A percentile compares a stretch with the other conserved stretches of the same genome.
These are phyloP conservation scores for Pulveroboletus sp. DNA, from an alignment of 768 basidiomycete species.

Conservation along the genomic window DNA sequence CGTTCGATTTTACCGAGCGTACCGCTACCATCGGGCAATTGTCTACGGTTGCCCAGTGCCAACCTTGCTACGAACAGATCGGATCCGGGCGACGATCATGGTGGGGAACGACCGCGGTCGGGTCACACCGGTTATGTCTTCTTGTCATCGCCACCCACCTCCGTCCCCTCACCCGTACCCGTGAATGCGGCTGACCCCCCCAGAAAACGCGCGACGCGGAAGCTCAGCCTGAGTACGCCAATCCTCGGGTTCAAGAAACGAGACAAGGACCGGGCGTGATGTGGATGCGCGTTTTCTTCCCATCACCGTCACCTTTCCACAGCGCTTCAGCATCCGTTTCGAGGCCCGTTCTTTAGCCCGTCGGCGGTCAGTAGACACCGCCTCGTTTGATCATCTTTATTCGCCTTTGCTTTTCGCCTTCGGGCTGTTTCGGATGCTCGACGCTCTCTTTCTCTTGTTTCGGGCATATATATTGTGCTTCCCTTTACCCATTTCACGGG, in stretches of 20 bases:
- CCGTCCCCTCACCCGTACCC: constrained; percentile 16
- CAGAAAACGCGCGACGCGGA: constrained; percentile 47
- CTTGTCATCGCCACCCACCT: constrained; percentile 10
- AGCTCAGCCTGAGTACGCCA: constrained; percentile 64
- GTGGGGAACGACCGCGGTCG: constrained; percentile 22
- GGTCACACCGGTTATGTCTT: constrained; percentile 23
- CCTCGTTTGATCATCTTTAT: constrained; percentile 27
- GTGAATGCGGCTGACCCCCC: constrained; percentile 20
- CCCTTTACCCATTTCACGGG: constrained; percentile 4
- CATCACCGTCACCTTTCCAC: background rate
- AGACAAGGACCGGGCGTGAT: constrained; percentile 43
- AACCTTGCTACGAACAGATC: background rate
- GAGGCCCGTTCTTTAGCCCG: background rate
- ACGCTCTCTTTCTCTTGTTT: background rate
- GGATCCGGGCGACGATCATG: background rate
- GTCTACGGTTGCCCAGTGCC: constrained; percentile 1
- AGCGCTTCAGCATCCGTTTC: no score
- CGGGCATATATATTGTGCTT: constrained; percentile 7
- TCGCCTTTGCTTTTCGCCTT: constrained; percentile 17
- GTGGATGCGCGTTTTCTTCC: constrained; percentile 5
- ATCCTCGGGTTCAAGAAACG: constrained; percentile 53
- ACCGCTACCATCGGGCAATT: background rate
- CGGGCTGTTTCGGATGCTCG: background rate
- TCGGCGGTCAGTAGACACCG: background rate
- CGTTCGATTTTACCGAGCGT: constrained; percentile 2